phyloP scores from a whole-genome alignment of 148 eudicot species.

The Silene latifolia region DNA sequence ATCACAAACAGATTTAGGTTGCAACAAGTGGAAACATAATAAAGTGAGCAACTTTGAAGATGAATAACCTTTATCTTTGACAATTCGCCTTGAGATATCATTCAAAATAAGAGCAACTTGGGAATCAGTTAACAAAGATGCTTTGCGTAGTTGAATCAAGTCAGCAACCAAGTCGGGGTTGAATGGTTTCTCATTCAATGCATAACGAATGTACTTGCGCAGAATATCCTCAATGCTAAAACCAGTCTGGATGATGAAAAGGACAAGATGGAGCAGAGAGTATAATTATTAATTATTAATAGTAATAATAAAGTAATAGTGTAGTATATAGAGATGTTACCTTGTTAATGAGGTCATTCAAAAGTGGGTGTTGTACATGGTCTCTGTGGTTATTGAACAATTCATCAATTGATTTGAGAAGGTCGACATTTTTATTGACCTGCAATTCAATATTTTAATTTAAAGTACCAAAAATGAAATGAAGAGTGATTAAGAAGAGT shows the following conservation, averaged over 20 bases:
- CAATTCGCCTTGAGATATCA: constrained; percentile 81
- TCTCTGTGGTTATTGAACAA: constrained; percentile 57
- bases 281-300: too few relatives aligned
- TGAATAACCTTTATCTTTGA: constrained; percentile 68
- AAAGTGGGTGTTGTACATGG: constrained; percentile 42
- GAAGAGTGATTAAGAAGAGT: too few relatives aligned
- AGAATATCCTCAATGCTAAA: constrained; percentile 70
- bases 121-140: constrained; percentile 56
- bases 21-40: too few relatives aligned
- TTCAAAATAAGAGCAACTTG: constrained; percentile 68
- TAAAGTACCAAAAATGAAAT: background rate
- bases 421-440: constrained; percentile 73
- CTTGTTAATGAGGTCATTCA: constrained; percentile 57
- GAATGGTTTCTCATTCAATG: constrained; percentile 87
- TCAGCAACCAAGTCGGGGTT: constrained; percentile 60
- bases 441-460: constrained; percentile 37
- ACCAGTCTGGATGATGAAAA: constrained; percentile 57
- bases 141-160: constrained; percentile 74
- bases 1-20: too few relatives aligned
- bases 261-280: too few relatives aligned
- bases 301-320: background rate
- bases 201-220: constrained; percentile 87
- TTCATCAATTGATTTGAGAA: constrained; percentile 73
- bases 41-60: too few relatives aligned
- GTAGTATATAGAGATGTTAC: constrained; percentile 44